Evolutionary conservation across 1,284 basidiomycete species (phyloP).

Genomic region (Peniophora sp.): DNA sequence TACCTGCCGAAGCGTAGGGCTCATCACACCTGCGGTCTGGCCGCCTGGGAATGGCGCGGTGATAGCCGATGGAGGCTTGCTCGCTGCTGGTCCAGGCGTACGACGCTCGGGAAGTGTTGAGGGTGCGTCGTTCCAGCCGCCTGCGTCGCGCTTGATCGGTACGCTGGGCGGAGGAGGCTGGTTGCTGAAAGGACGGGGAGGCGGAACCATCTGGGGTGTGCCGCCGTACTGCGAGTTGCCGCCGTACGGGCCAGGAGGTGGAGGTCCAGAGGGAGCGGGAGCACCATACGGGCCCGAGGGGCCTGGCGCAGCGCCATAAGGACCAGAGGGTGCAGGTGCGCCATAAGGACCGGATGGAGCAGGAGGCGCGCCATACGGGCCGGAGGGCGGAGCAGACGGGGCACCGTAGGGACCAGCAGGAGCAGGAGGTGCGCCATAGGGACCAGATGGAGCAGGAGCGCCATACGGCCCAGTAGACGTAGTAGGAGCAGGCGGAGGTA

Average conservation of each 20-base stretch:
- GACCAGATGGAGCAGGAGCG: slow-evolving; percentile 9
- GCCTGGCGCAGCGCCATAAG: slow-evolving; percentile 2
- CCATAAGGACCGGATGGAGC: slow-evolving; percentile 8
- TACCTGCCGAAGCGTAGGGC: slow-evolving; percentile 30
- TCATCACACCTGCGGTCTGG: slow-evolving; percentile 32
- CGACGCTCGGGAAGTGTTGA: slow-evolving; percentile 39
- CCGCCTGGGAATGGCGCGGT: slow-evolving; percentile 86
- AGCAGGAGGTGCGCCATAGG: slow-evolving; percentile 28
- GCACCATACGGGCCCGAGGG: neutral
- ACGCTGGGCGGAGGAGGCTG: slow-evolving; percentile 19
- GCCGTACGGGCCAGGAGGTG: slow-evolving; percentile 13
- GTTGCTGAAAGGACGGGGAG: slow-evolving; percentile 18
- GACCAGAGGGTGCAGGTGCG: slow-evolving; percentile 5
- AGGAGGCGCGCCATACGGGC: slow-evolving; percentile 11
- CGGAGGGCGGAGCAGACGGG: slow-evolving; percentile 2
- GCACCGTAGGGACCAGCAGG: slow-evolving; percentile 18
- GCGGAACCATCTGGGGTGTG: slow-evolving; percentile 17
- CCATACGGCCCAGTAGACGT: slow-evolving; percentile 7
- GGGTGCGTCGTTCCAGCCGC: slow-evolving; percentile 92
- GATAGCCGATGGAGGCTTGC: slow-evolving; percentile 50
- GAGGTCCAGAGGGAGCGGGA: slow-evolving; percentile 15
- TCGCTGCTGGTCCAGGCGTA: slow-evolving; percentile 46
- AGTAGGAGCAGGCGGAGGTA: slow-evolving; percentile 3
- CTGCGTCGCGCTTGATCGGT: slow-evolving; percentile 55
- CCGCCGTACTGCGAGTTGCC: slow-evolving; percentile 13